Base-by-base conservation (phyloP, 2,329 filamentous ascomycete species). In the Hypoxylon rubiginosum region DNA sequence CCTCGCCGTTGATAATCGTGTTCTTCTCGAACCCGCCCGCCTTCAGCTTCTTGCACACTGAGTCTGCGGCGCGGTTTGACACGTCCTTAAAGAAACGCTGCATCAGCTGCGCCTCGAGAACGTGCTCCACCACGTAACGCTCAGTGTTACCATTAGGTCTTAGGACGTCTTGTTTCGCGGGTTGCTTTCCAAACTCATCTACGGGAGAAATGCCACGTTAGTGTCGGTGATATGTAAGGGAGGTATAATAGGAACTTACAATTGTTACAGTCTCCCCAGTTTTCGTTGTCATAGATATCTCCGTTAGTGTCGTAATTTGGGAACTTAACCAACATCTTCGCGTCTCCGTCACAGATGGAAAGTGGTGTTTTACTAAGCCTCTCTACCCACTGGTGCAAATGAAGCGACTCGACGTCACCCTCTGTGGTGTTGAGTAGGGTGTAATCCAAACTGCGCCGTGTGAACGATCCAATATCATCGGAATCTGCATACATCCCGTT, bases 251-350 rank as follows among this genome's bases (percentile, higher is more conserved):
- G 11, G 19, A 34, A 53, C 50, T 53, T 53, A 55, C 30, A 55
- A 30, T 55, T 30, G 52, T 55, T 55, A 34, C 52, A 55, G 34
- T 55, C 52, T 5, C 4, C n/a, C 52, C 52, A 55, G 32, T 55
- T 19, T 13, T 7, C 52, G 17, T 55, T 55, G 13, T 55, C 52
- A 19, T 26, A 55, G 32, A 19, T 13, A 19, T 19, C 45, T 6
- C 21, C 21, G 45, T 26, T 26, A 5, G n/a, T 26, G 17, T 19
- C 17, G 17, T 48, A 48, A 21, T 19, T n/a, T 4, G 9, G 45
- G 21, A 48, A 19, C 21, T 26, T 48, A 19, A 7, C n/a, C 15
- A 19, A 13, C 45, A 48, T 48, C 45, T 21, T 13, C n/a, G 45
- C 45, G 21, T 48, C 45, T 4, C 45, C 45, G 10, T 48, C 21